phyloP scores from a whole-genome alignment of 139 green algal species.

The Gonium pectorale region DNA sequence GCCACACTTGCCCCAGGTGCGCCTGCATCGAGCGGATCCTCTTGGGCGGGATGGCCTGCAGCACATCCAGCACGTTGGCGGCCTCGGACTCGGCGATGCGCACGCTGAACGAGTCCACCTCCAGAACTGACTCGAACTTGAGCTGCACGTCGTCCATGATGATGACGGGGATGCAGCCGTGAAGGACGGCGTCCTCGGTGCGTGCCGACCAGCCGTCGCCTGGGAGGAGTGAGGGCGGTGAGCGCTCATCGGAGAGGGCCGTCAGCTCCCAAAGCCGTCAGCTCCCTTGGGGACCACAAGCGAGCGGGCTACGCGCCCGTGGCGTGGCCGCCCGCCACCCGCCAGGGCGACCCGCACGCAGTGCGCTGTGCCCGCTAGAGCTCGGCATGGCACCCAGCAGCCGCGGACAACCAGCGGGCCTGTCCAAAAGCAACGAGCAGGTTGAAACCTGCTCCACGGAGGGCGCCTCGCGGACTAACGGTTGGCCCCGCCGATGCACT shows the following conservation, averaged over 20 bases:
- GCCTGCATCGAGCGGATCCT: slow-evolving; percentile 46
- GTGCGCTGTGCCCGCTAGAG: not conserved
- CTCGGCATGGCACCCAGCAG: not conserved
- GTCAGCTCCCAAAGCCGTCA: too few relatives aligned
- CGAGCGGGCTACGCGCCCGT: not conserved
- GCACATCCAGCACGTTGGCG: slow-evolving; percentile 29
- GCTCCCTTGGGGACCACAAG: too few relatives aligned
- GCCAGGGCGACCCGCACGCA: not conserved
- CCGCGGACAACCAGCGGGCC: not conserved
- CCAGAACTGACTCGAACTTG: slow-evolving; percentile 46
- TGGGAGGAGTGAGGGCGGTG: not conserved
- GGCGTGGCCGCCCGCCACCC: not conserved
- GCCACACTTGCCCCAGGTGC: slow-evolving; percentile 48
- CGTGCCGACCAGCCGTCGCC: slow-evolving; percentile 65
- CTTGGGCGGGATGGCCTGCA: slow-evolving; percentile 36
- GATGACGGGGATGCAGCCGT: slow-evolving; percentile 76
- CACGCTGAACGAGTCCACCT: slow-evolving; percentile 29
- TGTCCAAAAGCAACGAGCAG: too few relatives aligned
- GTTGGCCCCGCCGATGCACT: not conserved
- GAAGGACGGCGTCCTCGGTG: slow-evolving; percentile 71
- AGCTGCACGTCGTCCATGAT: slow-evolving; percentile 61
- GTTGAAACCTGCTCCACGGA: too few relatives aligned
- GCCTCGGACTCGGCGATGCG: slow-evolving; percentile 22
- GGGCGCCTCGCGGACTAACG: not conserved
- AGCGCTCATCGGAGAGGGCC: too few relatives aligned